Conservation (phyloP, 1,284 basidiomycete species). For the Moesziomyces sp. region DNA sequence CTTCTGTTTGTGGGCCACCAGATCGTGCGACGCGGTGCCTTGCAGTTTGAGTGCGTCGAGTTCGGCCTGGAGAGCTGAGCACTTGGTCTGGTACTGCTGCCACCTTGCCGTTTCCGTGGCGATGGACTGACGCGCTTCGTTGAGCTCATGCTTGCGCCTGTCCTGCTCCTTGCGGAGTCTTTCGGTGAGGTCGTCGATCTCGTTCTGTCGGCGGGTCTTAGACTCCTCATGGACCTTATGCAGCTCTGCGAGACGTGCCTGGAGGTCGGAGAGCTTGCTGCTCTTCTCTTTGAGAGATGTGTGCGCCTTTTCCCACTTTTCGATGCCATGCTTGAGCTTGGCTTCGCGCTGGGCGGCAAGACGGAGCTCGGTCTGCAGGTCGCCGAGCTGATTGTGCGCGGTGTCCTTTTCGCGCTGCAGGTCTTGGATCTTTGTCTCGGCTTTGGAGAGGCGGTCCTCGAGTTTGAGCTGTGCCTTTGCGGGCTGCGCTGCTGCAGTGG, state of each 20-base stretch:
- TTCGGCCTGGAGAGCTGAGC: constrained; percentile 3
- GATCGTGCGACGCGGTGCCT: constrained; percentile 15
- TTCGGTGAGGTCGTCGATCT: constrained; percentile 31
- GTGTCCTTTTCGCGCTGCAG: constrained; percentile 28
- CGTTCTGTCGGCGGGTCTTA: constrained; percentile 36
- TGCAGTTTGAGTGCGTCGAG: constrained; percentile 16
- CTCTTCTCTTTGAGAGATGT: constrained; percentile 43
- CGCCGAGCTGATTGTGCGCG: constrained; percentile 34
- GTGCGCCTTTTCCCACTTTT: constrained; percentile 43
- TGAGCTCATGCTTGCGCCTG: constrained; percentile 16
- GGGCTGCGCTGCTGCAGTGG: constrained; percentile 6
- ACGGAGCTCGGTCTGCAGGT: constrained; percentile 45
- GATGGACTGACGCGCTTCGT: constrained; percentile 12
- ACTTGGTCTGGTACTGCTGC: constrained; percentile 10
- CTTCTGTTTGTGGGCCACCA: constrained; percentile 15
- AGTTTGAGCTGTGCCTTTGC: constrained; percentile 33
- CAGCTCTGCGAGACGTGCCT: constrained; percentile 36
- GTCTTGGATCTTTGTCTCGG: constrained; percentile 31
- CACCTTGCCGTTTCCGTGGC: constrained; percentile 17
- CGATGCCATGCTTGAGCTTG: constrained; percentile 38
- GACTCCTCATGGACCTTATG: constrained; percentile 44
- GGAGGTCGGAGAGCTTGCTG: constrained; percentile 25
- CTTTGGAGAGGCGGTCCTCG: constrained; percentile 32
- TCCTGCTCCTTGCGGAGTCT: constrained; percentile 27
- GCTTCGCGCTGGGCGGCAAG: constrained; percentile 45